Percentiles rank a stretch among this genome's conserved stretches.
These are phyloP conservation scores for Grosmannia clavigera DNA, from an alignment of 2,329 filamentous ascomycete species.

Conservation along the genomic window DNA sequence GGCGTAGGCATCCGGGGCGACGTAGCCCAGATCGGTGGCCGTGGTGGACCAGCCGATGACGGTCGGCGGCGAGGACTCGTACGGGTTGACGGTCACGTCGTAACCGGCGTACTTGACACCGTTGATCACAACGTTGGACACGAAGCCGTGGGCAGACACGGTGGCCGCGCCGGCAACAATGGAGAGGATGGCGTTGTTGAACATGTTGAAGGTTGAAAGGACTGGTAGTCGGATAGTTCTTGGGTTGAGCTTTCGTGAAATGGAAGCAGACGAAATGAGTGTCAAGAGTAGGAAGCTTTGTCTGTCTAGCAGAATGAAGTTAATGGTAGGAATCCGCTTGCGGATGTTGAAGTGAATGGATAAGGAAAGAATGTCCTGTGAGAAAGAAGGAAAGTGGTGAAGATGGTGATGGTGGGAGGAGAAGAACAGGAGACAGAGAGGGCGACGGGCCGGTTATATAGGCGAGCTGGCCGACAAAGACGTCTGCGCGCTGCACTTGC, in stretches of 20 bases:
- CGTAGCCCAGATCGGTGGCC: conserved; percentile 38
- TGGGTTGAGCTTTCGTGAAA: not conserved
- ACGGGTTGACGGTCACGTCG: conserved; percentile 25
- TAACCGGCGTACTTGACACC: conserved; percentile 35
- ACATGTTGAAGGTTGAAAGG: not conserved
- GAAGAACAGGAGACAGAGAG: not conserved
- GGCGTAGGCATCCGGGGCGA: conserved; percentile 27
- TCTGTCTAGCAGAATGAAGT: not conserved
- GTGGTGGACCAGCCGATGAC: conserved; percentile 28
- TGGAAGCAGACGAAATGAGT: not conserved
- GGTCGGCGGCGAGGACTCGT: conserved; percentile 22
- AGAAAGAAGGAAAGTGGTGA: not conserved
- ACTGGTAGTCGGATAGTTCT: not conserved
- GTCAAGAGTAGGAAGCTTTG: not conserved
- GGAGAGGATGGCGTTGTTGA: conserved; percentile 2
- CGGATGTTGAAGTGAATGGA: not conserved
- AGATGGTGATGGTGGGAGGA: not conserved
- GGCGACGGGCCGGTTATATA: not conserved
- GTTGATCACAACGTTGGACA: conserved; percentile 47
- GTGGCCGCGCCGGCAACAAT: conserved; percentile 42
- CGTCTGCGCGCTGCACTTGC: too few relatives aligned
- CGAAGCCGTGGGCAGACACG: conserved; percentile 20
- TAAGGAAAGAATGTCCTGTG: not conserved
- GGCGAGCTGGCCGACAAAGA: not conserved
- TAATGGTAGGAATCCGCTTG: not conserved